Base-by-base conservation (phyloP, 2,329 filamentous ascomycete species). In the Keithomyces neogunnii region DNA sequence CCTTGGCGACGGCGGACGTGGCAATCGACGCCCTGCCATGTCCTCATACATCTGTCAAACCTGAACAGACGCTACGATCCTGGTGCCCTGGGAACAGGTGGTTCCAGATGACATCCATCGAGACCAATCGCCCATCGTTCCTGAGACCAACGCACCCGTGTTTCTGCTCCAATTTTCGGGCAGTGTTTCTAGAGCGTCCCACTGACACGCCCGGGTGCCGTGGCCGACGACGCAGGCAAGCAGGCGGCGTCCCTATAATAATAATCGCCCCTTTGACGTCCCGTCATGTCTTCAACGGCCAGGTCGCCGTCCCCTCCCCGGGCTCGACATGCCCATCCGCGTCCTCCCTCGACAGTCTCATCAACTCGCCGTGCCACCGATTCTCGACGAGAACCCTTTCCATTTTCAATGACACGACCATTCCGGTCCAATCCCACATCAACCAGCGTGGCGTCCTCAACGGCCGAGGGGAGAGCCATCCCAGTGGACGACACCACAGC, bases 401-500 rank as follows among this genome's bases (percentile, higher is more conserved):
- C 75, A 33, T 71, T 74, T 57, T 72, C 73, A 47, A 73, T 79
- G 54, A 72, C 73, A 40, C 71, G 72, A 10, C 67, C 76, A 45
- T 74, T 73, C 56, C 71, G 74, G 53, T 69, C 73, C 48, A 74
- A 76, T 52, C 66, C 70, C 2, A 77, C 77, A 10, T 77, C 76
- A 13, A 76, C 77, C 3, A 79, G 75, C 33, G 68, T 81, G 3
- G 72, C 76, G 36, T 68, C 75, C 30, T 79, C 75, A 30, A 78
- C 73, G n/a, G 78, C 78, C 45, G 73, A 79, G 59, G 78, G 77
- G 26, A 75, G 67, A 53, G 74, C 78, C 48, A 78, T 80, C 45
- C 76, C 76, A 6, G 68, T 84, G 49, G 77, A 82, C 64, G 73
- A 78, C 64, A 73, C 71, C 54, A 80, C 76, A 3, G 73, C 76